phyloP scores from a whole-genome alignment of 108 stramenopile species.

The Pseudonitzschia delicatissima region DNA sequence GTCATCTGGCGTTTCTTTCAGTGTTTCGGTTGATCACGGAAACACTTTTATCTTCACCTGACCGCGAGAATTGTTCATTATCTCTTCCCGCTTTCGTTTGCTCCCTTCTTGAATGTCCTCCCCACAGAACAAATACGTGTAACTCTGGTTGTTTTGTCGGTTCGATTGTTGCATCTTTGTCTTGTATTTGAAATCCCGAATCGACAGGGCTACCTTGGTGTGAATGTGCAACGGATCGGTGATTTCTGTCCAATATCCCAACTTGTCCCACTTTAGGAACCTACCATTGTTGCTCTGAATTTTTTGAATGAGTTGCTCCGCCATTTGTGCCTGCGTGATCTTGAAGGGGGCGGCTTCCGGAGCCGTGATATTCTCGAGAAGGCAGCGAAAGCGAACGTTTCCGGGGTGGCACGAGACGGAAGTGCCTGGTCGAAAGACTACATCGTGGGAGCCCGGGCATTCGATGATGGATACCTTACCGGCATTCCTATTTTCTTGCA shows the following conservation, averaged over 20 bases:
- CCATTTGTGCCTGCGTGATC: not conserved
- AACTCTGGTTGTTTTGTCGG: not conserved
- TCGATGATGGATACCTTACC: not conserved
- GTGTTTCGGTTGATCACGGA: too few relatives aligned
- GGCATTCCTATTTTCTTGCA: not conserved
- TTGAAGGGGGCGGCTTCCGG: too few relatives aligned
- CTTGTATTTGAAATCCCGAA: slow-evolving; percentile 5
- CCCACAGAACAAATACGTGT: not conserved
- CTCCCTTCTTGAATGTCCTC: too few relatives aligned
- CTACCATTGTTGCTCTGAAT: not conserved
- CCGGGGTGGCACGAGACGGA: not conserved
- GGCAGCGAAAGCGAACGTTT: not conserved
- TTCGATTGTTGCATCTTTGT: slow-evolving; percentile 1
- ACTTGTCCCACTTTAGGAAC: not conserved
- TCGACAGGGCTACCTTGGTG: slow-evolving; percentile 3
- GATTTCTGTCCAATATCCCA: not conserved
- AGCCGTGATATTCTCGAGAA: not conserved
- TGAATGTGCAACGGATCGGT: not conserved
- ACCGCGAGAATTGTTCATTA: too few relatives aligned
- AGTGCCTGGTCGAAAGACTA: slow-evolving; percentile 5
- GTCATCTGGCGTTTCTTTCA: too few relatives aligned
- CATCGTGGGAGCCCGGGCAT: slow-evolving; percentile 8
- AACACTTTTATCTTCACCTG: too few relatives aligned
- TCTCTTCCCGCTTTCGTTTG: too few relatives aligned
- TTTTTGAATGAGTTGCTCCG: not conserved